Evolutionary conservation across 1,284 basidiomycete genomes (phyloP).

Genomic region (Boletus smithii): DNA sequence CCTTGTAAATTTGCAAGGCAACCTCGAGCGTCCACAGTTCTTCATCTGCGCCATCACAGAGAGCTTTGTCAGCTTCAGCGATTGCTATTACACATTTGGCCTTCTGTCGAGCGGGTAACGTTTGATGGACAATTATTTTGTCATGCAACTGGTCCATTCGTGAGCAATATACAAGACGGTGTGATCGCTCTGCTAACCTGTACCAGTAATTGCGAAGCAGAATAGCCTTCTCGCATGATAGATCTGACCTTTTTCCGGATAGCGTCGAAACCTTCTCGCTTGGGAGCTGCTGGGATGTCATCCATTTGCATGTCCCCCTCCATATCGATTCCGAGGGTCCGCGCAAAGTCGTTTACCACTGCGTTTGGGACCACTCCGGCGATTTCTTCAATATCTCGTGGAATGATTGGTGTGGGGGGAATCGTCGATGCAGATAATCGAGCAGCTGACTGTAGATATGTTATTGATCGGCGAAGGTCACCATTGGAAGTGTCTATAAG

Average conservation of each 20-base stretch:
- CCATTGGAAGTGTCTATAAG: conserved; percentile 84
- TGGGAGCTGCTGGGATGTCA: conserved; percentile 28
- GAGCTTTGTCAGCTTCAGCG: conserved; percentile 93
- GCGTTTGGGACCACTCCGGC: conserved; percentile 88
- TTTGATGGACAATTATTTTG: conserved; percentile 78
- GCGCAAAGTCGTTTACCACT: conserved; percentile 70
- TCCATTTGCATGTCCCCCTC: conserved; percentile 53
- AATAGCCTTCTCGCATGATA: conserved; percentile 87
- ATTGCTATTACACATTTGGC: conserved; percentile 80
- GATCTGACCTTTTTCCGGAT: conserved; percentile 73
- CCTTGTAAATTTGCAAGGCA: conserved; percentile 74
- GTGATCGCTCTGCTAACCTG: conserved; percentile 54
- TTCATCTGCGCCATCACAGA: conserved; percentile 98
- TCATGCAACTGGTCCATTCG: conserved; percentile 75
- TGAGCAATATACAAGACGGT: conserved; percentile 7
- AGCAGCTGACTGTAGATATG: conserved; percentile 94
- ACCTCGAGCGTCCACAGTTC: conserved; percentile 93
- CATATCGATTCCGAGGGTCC: conserved; percentile 74
- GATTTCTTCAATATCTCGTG: conserved; percentile 88
- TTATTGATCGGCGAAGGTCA: conserved; percentile 97
- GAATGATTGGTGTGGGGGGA: conserved; percentile 71
- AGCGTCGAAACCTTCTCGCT: conserved; percentile 57
- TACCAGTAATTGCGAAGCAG: conserved; percentile 83
- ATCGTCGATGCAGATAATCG: conserved; percentile 71
- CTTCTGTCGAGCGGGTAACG: conserved; percentile 80